Percentiles rank a stretch among this genome's conserved stretches.
phyloP scores from a whole-genome alignment of 805 yeast genomes.

The Suhomyces prunicola region DNA sequence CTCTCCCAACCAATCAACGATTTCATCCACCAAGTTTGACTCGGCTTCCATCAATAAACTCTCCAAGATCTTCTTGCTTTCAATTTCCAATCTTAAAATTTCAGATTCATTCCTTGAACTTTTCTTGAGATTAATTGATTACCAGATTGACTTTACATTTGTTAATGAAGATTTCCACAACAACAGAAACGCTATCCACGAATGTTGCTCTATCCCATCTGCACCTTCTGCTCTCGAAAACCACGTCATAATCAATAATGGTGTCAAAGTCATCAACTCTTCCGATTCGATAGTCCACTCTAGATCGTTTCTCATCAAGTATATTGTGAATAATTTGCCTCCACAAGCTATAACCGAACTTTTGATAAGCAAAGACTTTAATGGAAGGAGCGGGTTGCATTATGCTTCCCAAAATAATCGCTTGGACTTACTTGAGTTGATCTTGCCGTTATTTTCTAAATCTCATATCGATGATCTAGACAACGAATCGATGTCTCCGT shows the following conservation, averaged over 20 bases:
- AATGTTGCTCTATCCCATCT: conserved; percentile 47
- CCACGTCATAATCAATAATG: conserved; percentile 41
- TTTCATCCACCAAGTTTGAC: conserved; percentile 6
- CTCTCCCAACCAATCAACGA: not conserved
- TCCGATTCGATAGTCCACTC: conserved; percentile 38
- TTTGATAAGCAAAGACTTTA: conserved; percentile 49
- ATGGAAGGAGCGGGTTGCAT: conserved; percentile 82
- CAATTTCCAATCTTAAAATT: conserved; percentile 63
- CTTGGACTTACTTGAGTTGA: conserved; percentile 39
- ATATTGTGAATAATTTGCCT: conserved; percentile 24
- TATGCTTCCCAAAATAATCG: conserved; percentile 68
- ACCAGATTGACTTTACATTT: conserved; percentile 56
- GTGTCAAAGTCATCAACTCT: conserved; percentile 39
- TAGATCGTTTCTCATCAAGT: conserved; percentile 34
- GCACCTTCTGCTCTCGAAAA: conserved; percentile 30
- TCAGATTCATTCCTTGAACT: conserved; percentile 57
- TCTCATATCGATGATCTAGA: conserved; percentile 52
- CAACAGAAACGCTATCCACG: conserved; percentile 73
- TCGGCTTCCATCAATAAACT: conserved; percentile 29
- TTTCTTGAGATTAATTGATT: conserved; percentile 42
- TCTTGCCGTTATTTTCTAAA: conserved; percentile 38
- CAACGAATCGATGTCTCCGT: conserved; percentile 77
- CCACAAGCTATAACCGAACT: conserved; percentile 14
- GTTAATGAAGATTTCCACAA: conserved; percentile 59
- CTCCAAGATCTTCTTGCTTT: conserved; percentile 69